A percentile compares a stretch with the other conserved stretches of the same genome.
phyloP scores from a whole-genome alignment of 805 yeast genomes.

The Metschnikowia borealis region DNA sequence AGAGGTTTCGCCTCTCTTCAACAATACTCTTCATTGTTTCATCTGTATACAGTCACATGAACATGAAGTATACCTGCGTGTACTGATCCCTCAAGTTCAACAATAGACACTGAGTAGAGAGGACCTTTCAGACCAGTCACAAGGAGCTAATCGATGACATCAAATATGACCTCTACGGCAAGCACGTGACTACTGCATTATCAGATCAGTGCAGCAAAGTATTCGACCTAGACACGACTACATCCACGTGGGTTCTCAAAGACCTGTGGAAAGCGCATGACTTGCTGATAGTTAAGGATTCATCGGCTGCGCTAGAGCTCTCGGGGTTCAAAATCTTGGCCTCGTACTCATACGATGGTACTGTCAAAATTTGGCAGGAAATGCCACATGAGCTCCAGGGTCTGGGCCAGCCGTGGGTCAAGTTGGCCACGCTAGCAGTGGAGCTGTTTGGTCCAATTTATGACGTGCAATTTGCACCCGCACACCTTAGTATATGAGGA shows the following conservation, averaged over 20 bases:
- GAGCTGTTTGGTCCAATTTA: conserved; percentile 88
- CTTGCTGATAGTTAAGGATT: conserved; percentile 72
- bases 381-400: conserved; percentile 69
- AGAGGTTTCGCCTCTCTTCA: too few species aligned
- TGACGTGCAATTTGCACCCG: conserved; percentile 86
- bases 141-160: conserved; percentile 90
- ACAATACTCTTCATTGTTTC: too few species aligned
- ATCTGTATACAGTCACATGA: too few species aligned
- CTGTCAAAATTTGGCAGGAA: conserved; percentile 89
- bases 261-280: conserved; percentile 97
- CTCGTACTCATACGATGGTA: conserved; percentile 84
- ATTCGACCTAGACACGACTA: conserved; percentile 65
- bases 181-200: conserved; percentile 88
- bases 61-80: too few species aligned
- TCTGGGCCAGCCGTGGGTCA: conserved; percentile 81
- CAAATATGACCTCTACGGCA: conserved; percentile 89
- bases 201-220: conserved; percentile 92
- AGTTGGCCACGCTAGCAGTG: conserved; percentile 63
- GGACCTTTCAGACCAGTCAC: conserved; percentile 84
- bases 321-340: conserved; percentile 72
- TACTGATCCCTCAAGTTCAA: too few species aligned
- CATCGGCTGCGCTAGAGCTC: conserved; percentile 94
- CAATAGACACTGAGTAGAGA: too few species aligned
- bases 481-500: conserved; percentile 77
- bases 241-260: conserved; percentile 74